phyloP scores from a whole-genome alignment of 1,284 basidiomycete genomes.

The Marasmius sp. region DNA sequence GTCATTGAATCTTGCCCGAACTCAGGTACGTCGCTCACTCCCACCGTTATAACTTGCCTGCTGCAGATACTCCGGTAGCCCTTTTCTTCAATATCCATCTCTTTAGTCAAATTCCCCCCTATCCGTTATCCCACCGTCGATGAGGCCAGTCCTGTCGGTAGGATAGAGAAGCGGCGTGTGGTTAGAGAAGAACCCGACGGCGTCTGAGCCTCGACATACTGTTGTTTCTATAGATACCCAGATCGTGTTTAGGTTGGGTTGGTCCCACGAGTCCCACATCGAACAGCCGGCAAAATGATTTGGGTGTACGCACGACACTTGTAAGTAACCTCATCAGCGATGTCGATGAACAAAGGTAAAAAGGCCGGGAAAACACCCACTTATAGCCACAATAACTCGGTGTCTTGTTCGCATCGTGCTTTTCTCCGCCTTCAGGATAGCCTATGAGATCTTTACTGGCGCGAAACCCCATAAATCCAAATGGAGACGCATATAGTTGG shows the following conservation, averaged over 20 bases:
- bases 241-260: too few species aligned
- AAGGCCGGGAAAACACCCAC: neutral
- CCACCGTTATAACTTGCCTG: too few species aligned
- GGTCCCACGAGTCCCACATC: too few species aligned
- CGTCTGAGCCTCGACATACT: too few species aligned
- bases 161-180: neutral
- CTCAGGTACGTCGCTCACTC: too few species aligned
- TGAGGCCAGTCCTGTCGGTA: slow-evolving; percentile 29
- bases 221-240: too few species aligned
- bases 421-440: slow-evolving; percentile 25
- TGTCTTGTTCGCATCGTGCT: slow-evolving; percentile 33
- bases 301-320: slow-evolving; percentile 16
- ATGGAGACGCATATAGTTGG: slow-evolving; percentile 12
- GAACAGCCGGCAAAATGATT: too few species aligned
- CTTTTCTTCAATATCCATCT: too few species aligned
- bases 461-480: neutral
- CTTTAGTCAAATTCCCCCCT: neutral
- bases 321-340: neutral
- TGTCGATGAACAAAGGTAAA: neutral
- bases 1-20: too few species aligned
- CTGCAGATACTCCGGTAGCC: too few species aligned
- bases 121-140: slow-evolving; percentile 25
- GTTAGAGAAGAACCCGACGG: too few species aligned
- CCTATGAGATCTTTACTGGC: neutral
- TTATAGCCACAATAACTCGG: slow-evolving; percentile 25